phyloP scores from a whole-genome alignment of 208 protist species.

The Kentomonas sorsogonicus region DNA sequence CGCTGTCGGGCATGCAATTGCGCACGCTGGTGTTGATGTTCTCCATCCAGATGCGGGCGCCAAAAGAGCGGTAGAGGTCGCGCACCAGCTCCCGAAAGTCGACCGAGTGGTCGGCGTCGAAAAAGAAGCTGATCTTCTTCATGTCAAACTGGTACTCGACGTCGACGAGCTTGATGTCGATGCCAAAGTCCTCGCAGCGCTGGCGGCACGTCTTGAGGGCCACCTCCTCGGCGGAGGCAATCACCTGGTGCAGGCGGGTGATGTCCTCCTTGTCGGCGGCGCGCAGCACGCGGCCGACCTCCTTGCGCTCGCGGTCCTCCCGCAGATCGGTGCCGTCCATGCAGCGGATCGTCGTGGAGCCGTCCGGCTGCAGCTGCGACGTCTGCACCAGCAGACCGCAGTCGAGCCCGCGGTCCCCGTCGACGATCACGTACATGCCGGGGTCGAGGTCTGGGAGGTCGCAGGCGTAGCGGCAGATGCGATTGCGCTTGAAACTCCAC shows the following conservation, averaged over 20 bases:
- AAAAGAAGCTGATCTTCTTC: constrained; percentile 93
- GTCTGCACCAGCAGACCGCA: constrained; percentile 83
- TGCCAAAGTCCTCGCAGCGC: constrained; percentile 70
- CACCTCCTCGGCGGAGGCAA: constrained; percentile 69
- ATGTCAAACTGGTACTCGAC: constrained; percentile 92
- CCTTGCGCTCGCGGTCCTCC: constrained; percentile 68
- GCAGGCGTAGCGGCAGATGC: constrained; percentile 70
- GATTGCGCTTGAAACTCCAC: constrained; percentile 83
- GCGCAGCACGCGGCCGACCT: constrained; percentile 70
- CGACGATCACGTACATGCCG: constrained; percentile 82
- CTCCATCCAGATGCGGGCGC: constrained; percentile 91
- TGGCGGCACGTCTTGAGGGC: constrained; percentile 84
- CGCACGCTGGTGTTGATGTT: constrained; percentile 85
- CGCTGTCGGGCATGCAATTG: constrained; percentile 63
- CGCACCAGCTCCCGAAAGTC: constrained; percentile 87
- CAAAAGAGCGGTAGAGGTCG: constrained; percentile 86
- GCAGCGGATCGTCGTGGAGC: constrained; percentile 34
- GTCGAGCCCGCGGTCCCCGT: constrained; percentile 83
- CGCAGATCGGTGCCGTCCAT: constrained; percentile 71
- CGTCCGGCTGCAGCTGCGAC: constrained; percentile 29
- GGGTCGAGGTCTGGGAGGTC: constrained; percentile 36
- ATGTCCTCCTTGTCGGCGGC: constrained; percentile 66
- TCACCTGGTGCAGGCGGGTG: constrained; percentile 68
- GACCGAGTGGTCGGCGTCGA: constrained; percentile 80
- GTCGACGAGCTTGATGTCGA: constrained; percentile 78